Evolutionary conservation across 129 eudicot species (phyloP), one percentile per base, ranked within the genome.

Genomic region (Chrysanthemum makinoi): DNA sequence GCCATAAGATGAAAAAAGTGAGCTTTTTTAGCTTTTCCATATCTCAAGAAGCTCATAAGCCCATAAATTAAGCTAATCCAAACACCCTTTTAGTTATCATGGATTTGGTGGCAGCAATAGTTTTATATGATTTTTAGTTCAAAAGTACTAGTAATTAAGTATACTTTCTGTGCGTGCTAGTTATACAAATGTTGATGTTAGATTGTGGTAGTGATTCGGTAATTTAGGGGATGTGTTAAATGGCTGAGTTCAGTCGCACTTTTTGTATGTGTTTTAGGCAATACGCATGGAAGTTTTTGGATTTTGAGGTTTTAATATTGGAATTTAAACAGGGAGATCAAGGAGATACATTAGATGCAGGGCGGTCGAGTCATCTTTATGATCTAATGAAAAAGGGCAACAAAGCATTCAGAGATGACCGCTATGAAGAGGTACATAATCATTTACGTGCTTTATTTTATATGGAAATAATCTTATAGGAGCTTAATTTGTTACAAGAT

Each of bases 331-430:
- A 92, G 98, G 84, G 65, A 62, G 71, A 80, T 62, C 78, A 82
- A 66, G 97, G 82, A 18, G 94, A 80, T 33, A 44, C 69, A 1
- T 78, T 84, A 20, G 82, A 87, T 79, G 78, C 91, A 65, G 86
- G 89, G 33, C 76, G 87, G 65, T 82, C 74, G 67, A 81, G 67
- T 73, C 91, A 95, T 87, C 80, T 95, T 11, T 79, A 48, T 69
- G 85, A 86, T 49, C 79, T 90, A 35, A 81, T 95, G 85, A 82
- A 86, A 26, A 24, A 3, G 61, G 99, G 91, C 26, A 95, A 90
- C 83, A 79, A 51, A 68, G 97, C 99, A 16, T 88, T 85, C 62
- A 87, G 91, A 10, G 83, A 80, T 7, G 62, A 80, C 51, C 81
- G 81, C 3, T 81, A 77, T 9, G 97, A 90, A 48, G 91, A 90